Evolutionary conservation across 2,329 filamentous ascomycete genomes (phyloP).

Genomic region (Fusarium denticulatum): DNA sequence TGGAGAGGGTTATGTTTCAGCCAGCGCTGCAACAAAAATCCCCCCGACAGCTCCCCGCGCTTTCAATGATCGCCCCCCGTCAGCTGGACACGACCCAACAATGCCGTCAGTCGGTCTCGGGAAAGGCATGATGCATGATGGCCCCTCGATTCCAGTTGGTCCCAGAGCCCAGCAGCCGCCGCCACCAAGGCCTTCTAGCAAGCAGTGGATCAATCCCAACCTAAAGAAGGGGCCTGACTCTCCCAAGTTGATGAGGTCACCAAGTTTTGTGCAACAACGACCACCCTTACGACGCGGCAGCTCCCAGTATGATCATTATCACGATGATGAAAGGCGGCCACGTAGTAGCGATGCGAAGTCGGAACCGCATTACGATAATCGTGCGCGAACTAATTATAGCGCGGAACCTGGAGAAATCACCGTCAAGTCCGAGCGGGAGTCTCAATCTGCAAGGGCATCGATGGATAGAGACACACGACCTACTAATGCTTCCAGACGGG

Average conservation of each 20-base stretch:
- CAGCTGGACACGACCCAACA: slow-evolving; percentile 52
- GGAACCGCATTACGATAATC: slow-evolving; percentile 52
- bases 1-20: slow-evolving; percentile 45
- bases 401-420: slow-evolving; percentile 60
- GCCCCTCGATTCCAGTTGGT: slow-evolving; percentile 62
- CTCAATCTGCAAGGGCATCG: slow-evolving; percentile 46
- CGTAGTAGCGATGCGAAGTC: slow-evolving; percentile 64
- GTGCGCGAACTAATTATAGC: slow-evolving; percentile 53
- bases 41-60: slow-evolving; percentile 65
- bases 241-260: slow-evolving; percentile 61
- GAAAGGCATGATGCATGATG: slow-evolving; percentile 54
- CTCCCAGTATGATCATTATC: slow-evolving; percentile 50
- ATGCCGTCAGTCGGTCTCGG: slow-evolving; percentile 54
- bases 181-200: slow-evolving; percentile 60
- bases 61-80: slow-evolving; percentile 60
- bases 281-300: slow-evolving; percentile 51
- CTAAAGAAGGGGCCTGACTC: slow-evolving; percentile 63
- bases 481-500: slow-evolving; percentile 23
- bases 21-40: slow-evolving; percentile 54
- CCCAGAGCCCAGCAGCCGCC: slow-evolving; percentile 62
- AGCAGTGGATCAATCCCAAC: slow-evolving; percentile 68
- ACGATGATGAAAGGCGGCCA: slow-evolving; percentile 57
- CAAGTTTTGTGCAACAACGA: slow-evolving; percentile 59
- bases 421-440: slow-evolving; percentile 53
- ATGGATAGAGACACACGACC: slow-evolving; percentile 38